phyloP scores from a whole-genome alignment of 768 basidiomycete genomes.

The Rhodocollybia butyracea region DNA sequence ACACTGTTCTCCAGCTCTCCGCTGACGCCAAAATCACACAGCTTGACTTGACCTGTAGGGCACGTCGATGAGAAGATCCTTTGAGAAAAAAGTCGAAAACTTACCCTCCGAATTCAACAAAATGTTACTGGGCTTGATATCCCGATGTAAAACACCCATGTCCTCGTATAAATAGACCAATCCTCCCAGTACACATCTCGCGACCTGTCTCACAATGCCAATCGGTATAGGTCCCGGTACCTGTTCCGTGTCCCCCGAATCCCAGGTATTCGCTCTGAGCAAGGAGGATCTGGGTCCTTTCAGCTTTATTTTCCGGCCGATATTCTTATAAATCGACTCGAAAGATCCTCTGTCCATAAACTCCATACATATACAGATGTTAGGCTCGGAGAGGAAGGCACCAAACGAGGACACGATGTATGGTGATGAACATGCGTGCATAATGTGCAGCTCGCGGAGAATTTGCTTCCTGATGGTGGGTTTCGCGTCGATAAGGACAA shows the following conservation, averaged over 20 bases:
- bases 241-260: neutral
- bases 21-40: slow-evolving; percentile 98
- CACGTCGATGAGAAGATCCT: slow-evolving; percentile 88
- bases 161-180: slow-evolving; percentile 96
- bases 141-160: slow-evolving; percentile 96
- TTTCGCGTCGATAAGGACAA: slow-evolving; percentile 95
- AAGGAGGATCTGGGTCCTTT: no score
- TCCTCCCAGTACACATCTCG: slow-evolving; percentile 89
- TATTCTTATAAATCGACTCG: slow-evolving; percentile 94
- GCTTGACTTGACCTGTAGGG: slow-evolving; percentile 94
- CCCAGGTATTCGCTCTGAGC: no score
- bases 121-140: slow-evolving; percentile 79
- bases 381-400: slow-evolving; percentile 94
- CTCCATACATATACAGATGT: slow-evolving; percentile 99
- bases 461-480: slow-evolving; percentile 97
- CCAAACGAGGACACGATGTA: slow-evolving; percentile 98
- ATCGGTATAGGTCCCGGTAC: slow-evolving; percentile 64
- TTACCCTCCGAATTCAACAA: slow-evolving; percentile 84
- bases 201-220: slow-evolving; percentile 88
- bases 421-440: slow-evolving; percentile 92
- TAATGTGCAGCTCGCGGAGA: slow-evolving; percentile 94
- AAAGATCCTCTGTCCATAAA: slow-evolving; percentile 92
- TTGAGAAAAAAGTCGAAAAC: slow-evolving; percentile 2
- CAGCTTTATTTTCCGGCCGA: slow-evolving; percentile 45
- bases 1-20: slow-evolving; percentile 98